Conservation (phyloP, 23 red algal genomes). For the Agarophyton chilense region DNA sequence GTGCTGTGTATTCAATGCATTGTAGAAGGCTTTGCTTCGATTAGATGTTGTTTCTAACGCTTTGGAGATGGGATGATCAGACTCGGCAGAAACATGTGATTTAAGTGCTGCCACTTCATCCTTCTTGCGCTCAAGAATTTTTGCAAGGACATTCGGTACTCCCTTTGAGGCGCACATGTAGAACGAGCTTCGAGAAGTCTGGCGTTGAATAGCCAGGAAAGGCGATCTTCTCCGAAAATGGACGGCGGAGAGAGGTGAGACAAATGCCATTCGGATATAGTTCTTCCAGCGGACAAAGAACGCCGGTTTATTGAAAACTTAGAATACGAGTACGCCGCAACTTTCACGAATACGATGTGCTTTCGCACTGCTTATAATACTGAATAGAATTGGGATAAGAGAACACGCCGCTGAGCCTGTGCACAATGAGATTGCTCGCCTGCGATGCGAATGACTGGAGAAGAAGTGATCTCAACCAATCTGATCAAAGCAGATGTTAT, state of each 20-base stretch:
- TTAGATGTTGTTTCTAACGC: slow-evolving; percentile 15
- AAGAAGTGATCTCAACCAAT: no score
- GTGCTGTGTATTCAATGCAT: slow-evolving; percentile 58
- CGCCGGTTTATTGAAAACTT: no score
- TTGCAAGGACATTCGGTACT: slow-evolving; percentile 84
- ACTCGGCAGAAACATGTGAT: slow-evolving; percentile 57
- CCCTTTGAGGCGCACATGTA: slow-evolving; percentile 2
- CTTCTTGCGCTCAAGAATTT: slow-evolving; percentile 90
- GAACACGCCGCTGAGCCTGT: no score
- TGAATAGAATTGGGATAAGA: no score
- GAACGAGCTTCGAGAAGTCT: neutral
- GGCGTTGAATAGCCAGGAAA: neutral
- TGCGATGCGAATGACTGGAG: no score
- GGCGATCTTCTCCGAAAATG: neutral
- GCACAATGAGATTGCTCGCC: no score
- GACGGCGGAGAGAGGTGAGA: neutral
- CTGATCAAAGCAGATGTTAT: no score
- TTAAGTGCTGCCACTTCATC: slow-evolving; percentile 76
- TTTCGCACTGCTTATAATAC: no score
- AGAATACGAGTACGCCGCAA: no score
- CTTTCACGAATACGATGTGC: no score
- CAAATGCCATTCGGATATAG: slow-evolving; percentile 29
- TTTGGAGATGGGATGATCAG: slow-evolving; percentile 69
- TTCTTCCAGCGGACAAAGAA: no score
- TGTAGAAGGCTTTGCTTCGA: slow-evolving; percentile 65